Evolutionary conservation across 495 filamentous ascomycete species (phyloP).

Genomic region (Cenococcum geophilum): DNA sequence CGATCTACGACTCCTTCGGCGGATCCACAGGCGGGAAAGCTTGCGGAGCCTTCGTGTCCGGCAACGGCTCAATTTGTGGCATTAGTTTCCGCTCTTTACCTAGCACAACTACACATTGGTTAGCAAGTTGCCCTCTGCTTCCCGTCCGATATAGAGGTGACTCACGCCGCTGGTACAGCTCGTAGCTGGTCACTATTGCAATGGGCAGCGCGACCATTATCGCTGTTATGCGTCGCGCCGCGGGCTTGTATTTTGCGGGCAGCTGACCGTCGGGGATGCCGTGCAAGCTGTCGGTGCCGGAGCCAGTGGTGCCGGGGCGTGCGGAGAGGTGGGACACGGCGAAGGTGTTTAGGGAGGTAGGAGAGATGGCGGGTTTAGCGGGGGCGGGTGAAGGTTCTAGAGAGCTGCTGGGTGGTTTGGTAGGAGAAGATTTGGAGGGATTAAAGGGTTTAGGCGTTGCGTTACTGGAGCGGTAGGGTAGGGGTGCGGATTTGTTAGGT

Average conservation of each 20-base stretch:
- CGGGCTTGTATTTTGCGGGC: constrained; percentile 21
- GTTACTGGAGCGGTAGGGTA: constrained; percentile 2
- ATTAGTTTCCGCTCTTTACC: background rate
- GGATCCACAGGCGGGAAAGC: background rate
- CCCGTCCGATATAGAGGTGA: background rate
- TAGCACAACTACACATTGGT: background rate
- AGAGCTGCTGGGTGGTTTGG: background rate
- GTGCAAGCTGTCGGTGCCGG: background rate
- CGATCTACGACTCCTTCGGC: background rate
- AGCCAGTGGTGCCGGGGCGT: background rate
- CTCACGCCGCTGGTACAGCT: constrained; percentile 27
- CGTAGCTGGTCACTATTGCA: constrained; percentile 20
- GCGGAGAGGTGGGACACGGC: background rate
- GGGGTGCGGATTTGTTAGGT: background rate
- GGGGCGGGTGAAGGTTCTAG: background rate
- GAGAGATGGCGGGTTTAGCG: background rate
- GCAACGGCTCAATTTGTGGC: background rate
- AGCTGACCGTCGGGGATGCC: constrained; percentile 3
- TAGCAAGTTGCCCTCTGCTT: background rate
- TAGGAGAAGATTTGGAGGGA: background rate
- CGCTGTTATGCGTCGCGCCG: constrained; percentile 17
- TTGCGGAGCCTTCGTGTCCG: background rate
- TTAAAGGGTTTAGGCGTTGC: background rate
- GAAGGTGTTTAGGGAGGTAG: constrained; percentile 1
- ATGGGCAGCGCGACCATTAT: constrained; percentile 29